phyloP scores from a whole-genome alignment of 176 grass and related monocot genomes.

The Triticum urartu region DNA sequence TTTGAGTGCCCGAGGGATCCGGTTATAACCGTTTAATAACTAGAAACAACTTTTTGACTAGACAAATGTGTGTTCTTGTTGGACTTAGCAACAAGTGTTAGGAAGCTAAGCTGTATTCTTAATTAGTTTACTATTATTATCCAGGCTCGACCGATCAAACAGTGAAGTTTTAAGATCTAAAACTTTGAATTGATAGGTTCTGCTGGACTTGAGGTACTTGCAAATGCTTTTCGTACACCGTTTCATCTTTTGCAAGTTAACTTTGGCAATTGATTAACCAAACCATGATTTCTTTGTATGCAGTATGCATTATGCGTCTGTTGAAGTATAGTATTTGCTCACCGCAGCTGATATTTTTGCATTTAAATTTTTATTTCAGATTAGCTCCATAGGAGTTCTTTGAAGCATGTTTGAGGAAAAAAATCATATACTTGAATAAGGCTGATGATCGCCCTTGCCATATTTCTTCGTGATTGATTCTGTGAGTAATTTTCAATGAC shows the following conservation, averaged over 20 bases:
- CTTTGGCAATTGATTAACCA: slow-evolving; percentile 8
- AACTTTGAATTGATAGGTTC: slow-evolving; percentile 94
- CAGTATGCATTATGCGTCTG: slow-evolving; percentile 8
- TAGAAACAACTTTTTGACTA: not conserved
- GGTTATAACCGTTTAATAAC: not conserved
- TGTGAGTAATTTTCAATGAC: not conserved
- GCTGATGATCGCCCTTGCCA: not conserved
- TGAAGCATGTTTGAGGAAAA: not conserved
- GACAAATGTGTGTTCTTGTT: not conserved
- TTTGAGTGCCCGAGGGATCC: not conserved
- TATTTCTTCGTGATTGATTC: not conserved
- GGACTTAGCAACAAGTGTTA: not conserved
- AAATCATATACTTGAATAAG: not conserved
- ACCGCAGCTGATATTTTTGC: not conserved
- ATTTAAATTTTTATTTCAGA: not conserved
- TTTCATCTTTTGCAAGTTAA: not conserved
- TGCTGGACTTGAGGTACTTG: slow-evolving; percentile 72
- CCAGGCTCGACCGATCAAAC: slow-evolving; percentile 74
- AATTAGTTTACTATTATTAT: slow-evolving; percentile 34
- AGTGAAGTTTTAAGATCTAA: slow-evolving; percentile 91
- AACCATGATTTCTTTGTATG: not conserved
- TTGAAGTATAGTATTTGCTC: not conserved
- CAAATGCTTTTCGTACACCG: not conserved
- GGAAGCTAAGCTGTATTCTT: not conserved
- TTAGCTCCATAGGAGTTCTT: not conserved